Evolutionary conservation across 768 basidiomycete genomes (phyloP).

Genomic region (Boletus fagicola): DNA sequence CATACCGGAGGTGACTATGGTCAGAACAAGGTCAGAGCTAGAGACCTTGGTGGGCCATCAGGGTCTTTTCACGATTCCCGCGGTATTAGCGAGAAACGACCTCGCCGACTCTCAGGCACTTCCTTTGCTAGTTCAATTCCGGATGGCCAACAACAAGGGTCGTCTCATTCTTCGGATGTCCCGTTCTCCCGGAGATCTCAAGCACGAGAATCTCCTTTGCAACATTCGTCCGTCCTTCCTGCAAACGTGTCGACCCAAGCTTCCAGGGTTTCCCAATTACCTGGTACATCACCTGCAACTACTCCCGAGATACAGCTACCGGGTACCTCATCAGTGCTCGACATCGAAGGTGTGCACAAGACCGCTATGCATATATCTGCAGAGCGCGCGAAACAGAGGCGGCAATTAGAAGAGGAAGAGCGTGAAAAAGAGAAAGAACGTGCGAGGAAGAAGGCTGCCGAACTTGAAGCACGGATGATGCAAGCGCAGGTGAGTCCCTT

Average conservation of each 20-base stretch:
- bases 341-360: conserved; percentile 67
- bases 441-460: conserved; percentile 75
- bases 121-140: conserved; percentile 23
- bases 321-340: conserved; percentile 33
- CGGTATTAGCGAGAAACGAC: conserved; percentile 15
- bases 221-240: conserved; percentile 31
- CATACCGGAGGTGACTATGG: conserved; percentile 15
- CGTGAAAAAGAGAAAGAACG: conserved; percentile 78
- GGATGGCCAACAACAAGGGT: conserved; percentile 21
- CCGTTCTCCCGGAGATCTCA: conserved; percentile 35
- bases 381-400: conserved; percentile 74
- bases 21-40: conserved; percentile 19
- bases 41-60: conserved; percentile 15
- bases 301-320: conserved; percentile 35
- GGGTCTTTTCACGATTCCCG: conserved; percentile 21
- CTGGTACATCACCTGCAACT: conserved; percentile 42
- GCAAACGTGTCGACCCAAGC: conserved; percentile 6
- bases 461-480: conserved; percentile 68
- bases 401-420: conserved; percentile 82
- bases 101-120: conserved; percentile 24
- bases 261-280: conserved; percentile 39
- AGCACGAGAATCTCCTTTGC: conserved; percentile 44
- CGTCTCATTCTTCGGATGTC: conserved; percentile 22
- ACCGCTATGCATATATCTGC: conserved; percentile 83
- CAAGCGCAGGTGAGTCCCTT: conserved; percentile 20